Percentiles rank a stretch among this genome's conserved stretches.
Conservation (phyloP, 1,139 yeast species). For the Protomyces macrosporus region DNA sequence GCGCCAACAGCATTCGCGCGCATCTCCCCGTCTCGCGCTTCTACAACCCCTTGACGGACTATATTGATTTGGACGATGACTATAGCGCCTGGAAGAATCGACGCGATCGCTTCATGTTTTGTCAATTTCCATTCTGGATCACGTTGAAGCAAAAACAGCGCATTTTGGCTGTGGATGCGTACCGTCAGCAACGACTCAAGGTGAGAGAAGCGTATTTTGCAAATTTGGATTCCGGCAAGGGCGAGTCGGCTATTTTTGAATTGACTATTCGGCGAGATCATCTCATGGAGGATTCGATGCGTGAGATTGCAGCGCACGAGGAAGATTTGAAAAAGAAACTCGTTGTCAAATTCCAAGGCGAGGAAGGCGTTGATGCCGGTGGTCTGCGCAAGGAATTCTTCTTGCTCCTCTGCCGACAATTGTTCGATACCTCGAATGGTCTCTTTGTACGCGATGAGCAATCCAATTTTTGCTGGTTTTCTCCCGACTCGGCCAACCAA, state of each 20-base stretch:
- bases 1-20: slow-evolving; percentile 47
- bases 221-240: slow-evolving; percentile 58
- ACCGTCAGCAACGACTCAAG: slow-evolving; percentile 73
- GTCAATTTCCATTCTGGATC: slow-evolving; percentile 76
- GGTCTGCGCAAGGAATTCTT: slow-evolving; percentile 95
- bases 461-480: slow-evolving; percentile 73
- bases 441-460: slow-evolving; percentile 53
- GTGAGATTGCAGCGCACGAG: slow-evolving; percentile 49
- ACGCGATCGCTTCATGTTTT: slow-evolving; percentile 43
- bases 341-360: slow-evolving; percentile 71
- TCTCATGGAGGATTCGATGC: slow-evolving; percentile 70
- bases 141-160: slow-evolving; percentile 78
- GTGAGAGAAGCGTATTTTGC: slow-evolving; percentile 86
- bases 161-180: slow-evolving; percentile 75
- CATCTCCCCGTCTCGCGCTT: slow-evolving; percentile 50
- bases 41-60: slow-evolving; percentile 79
- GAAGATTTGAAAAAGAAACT: slow-evolving; percentile 67
- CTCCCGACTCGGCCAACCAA: slow-evolving; percentile 35
- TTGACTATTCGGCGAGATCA: slow-evolving; percentile 62
- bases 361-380: slow-evolving; percentile 93
- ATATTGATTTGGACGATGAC: slow-evolving; percentile 67
- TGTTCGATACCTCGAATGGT: slow-evolving; percentile 60
- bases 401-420: slow-evolving; percentile 57
- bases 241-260: slow-evolving; percentile 61
- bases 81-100: slow-evolving; percentile 71